phyloP scores from a whole-genome alignment of 352 stramenopile genomes.

The Globisporangium acanthophoron region DNA sequence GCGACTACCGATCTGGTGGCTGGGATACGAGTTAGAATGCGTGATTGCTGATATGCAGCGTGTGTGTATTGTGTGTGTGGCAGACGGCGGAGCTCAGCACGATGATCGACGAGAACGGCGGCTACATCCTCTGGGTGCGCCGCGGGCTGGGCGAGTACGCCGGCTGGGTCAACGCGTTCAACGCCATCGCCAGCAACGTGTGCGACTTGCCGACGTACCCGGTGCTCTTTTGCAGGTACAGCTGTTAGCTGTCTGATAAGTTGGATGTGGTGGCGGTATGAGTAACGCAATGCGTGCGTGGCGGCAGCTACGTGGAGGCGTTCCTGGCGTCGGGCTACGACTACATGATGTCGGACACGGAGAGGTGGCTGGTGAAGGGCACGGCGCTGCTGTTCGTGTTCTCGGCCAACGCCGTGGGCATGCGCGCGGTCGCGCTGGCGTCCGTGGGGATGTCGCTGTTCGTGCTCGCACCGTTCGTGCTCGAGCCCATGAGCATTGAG shows the following conservation, averaged over 20 bases:
- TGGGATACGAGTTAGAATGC: not conserved
- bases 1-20: not conserved
- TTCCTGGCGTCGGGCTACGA: conserved; percentile 61
- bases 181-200: conserved; percentile 80
- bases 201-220: conserved; percentile 82
- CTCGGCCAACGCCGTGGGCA: conserved; percentile 59
- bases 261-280: not conserved
- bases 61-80: not conserved
- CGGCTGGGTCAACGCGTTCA: conserved; percentile 83
- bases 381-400: conserved; percentile 68
- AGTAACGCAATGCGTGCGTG: not conserved
- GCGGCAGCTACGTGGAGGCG: conserved; percentile 64
- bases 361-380: conserved; percentile 73
- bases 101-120: conserved; percentile 83
- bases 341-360: conserved; percentile 38
- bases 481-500: conserved; percentile 69
- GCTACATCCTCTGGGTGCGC: conserved; percentile 85
- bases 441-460: conserved; percentile 82
- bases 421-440: conserved; percentile 67
- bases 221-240: conserved; percentile 70
- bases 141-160: conserved; percentile 73
- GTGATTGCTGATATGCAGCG: not conserved
- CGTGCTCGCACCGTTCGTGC: conserved; percentile 70
- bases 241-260: not conserved
- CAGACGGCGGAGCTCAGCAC: conserved; percentile 76